phyloP scores from a whole-genome alignment of 495 filamentous ascomycete species.

The Geoglossum glabrum region DNA sequence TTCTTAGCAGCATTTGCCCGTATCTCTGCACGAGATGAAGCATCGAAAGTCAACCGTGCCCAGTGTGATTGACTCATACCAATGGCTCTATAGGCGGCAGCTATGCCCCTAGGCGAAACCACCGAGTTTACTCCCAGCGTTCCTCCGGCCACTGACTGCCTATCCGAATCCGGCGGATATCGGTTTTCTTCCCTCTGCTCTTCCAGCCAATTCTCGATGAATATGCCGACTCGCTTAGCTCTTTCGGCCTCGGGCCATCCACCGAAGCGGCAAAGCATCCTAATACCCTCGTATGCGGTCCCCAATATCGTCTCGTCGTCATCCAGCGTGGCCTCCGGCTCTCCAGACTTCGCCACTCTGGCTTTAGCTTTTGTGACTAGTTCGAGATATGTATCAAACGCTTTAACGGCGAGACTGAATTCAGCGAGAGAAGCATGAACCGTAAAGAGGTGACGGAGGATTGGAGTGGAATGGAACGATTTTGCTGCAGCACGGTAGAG shows the following conservation, averaged over 20 bases:
- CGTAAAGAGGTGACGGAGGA: constrained; percentile 72
- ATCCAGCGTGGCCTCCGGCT: constrained; percentile 52
- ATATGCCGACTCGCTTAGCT: constrained; percentile 41
- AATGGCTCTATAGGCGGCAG: constrained; percentile 55
- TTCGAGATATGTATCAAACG: constrained; percentile 77
- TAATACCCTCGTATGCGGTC: constrained; percentile 58
- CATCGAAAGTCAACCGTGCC: constrained; percentile 59
- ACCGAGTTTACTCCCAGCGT: constrained; percentile 10
- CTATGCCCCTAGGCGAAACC: constrained; percentile 34
- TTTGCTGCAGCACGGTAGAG: constrained; percentile 76
- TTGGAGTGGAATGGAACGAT: constrained; percentile 78
- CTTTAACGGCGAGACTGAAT: constrained; percentile 67
- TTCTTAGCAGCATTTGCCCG: constrained; percentile 54
- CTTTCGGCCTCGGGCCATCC: constrained; percentile 53
- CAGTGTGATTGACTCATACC: constrained; percentile 70
- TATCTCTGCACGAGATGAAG: constrained; percentile 41
- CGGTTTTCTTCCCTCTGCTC: constrained; percentile 16
- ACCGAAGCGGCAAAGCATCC: constrained; percentile 65
- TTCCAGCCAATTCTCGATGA: constrained; percentile 44
- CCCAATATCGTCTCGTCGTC: constrained; percentile 50
- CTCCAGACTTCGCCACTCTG: constrained; percentile 54
- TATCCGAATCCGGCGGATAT: not conserved
- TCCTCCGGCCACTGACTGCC: not conserved
- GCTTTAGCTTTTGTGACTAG: constrained; percentile 66
- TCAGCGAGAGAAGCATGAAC: constrained; percentile 73